Conservation (phyloP, 306 rosid species). For the Begonia fuchsioides region DNA sequence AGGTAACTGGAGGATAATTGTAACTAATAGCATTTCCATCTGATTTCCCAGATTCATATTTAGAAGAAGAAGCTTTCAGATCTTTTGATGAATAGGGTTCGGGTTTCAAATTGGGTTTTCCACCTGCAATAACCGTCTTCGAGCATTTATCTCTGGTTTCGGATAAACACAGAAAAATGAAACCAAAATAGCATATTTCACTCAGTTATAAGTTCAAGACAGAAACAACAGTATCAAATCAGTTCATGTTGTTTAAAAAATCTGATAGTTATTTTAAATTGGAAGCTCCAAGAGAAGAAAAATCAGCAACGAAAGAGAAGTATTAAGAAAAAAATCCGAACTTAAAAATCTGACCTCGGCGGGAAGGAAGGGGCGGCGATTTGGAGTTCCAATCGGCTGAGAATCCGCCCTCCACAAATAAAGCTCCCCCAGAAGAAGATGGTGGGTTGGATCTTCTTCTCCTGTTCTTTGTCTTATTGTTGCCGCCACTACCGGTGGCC, state of each 20-base stretch:
- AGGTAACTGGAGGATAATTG: conserved; percentile 32
- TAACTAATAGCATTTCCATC: conserved; percentile 37
- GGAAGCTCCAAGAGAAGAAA: conserved; percentile 6
- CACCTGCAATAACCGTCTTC: conserved; percentile 39
- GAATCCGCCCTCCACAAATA: conserved; percentile 64
- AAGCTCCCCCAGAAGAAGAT: conserved; percentile 10
- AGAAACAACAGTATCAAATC: not conserved
- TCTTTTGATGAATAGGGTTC: conserved; percentile 27
- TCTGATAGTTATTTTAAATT: not conserved
- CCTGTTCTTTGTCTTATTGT: conserved; percentile 7
- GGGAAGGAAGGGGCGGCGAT: conserved; percentile 13
- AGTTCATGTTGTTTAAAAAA: not conserved
- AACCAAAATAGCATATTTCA: not conserved
- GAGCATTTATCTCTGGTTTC: no score
- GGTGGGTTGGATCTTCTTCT: conserved; percentile 23
- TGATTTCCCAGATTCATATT: conserved; percentile 14
- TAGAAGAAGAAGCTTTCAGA: conserved; percentile 30
- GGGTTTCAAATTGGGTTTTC: conserved; percentile 21
- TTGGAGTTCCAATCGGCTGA: conserved; percentile 50
- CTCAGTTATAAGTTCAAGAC: not conserved
- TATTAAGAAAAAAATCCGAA: not conserved
- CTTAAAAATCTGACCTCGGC: conserved; percentile 27
- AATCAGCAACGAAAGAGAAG: not conserved
- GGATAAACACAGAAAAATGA: not conserved
- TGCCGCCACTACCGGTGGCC: not conserved